phyloP scores from a whole-genome alignment of 169 alveolate species.

The Besnoitia besnoiti region DNA sequence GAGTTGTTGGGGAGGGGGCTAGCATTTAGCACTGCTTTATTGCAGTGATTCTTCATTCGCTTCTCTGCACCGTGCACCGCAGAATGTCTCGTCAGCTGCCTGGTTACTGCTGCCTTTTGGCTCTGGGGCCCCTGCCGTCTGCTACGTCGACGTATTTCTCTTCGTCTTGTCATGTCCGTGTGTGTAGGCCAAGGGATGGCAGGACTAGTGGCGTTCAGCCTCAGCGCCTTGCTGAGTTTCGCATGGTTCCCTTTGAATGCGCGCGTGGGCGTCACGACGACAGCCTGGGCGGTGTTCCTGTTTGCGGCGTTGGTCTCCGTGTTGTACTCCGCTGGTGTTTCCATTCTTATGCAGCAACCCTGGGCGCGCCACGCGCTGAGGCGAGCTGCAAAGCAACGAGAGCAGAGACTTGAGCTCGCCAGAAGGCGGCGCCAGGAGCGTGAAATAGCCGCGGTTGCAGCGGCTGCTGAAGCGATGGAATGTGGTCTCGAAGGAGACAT shows the following conservation, averaged over 20 bases:
- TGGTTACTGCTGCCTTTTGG: too few species aligned
- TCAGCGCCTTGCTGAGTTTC: neutral
- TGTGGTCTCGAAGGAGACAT: neutral
- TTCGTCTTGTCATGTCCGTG: neutral
- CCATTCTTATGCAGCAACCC: neutral
- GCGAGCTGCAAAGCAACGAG: neutral
- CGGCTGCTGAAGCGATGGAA: neutral
- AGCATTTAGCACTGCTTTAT: too few species aligned
- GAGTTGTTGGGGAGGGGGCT: too few species aligned
- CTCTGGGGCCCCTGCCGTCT: too few species aligned
- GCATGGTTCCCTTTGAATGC: neutral
- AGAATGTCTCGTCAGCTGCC: too few species aligned
- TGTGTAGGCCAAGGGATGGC: slow-evolving; percentile 38
- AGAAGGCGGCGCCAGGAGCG: neutral
- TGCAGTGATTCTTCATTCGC: too few species aligned
- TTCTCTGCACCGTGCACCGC: too few species aligned
- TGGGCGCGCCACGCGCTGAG: neutral
- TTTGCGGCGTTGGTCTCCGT: neutral
- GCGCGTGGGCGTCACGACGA: neutral
- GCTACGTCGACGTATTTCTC: neutral
- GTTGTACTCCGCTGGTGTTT: neutral
- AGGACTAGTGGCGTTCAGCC: slow-evolving; percentile 8
- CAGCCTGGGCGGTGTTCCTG: neutral
- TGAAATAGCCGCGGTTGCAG: neutral
- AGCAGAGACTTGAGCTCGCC: neutral